These are phyloP conservation scores for Vanderwaltozyma yarrowii DNA, from an alignment of 805 yeast genomes.

Conservation along the genomic window DNA sequence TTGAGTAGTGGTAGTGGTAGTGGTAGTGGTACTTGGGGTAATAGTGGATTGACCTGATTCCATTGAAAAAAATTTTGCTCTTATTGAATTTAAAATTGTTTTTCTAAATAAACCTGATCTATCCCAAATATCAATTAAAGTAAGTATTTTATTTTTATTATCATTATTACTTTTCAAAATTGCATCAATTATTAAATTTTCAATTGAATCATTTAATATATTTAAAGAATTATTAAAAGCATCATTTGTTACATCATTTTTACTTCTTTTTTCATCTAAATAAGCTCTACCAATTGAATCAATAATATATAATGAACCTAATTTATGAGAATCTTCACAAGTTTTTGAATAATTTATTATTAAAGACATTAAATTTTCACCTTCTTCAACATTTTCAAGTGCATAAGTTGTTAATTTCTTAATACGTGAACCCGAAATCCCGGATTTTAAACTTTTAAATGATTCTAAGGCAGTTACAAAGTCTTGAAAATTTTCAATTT, in stretches of 20 bases:
- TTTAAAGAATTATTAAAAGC: constrained; percentile 65
- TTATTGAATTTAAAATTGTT: constrained; percentile 43
- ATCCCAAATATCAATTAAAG: constrained; percentile 88
- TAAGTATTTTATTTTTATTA: constrained; percentile 64
- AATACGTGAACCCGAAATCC: constrained; percentile 93
- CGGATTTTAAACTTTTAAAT: constrained; percentile 54
- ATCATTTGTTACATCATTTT: constrained; percentile 48
- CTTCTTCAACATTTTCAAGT: constrained; percentile 45
- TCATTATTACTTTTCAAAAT: constrained; percentile 44
- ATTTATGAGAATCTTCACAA: constrained; percentile 69
- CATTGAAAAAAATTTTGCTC: constrained; percentile 43
- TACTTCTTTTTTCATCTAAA: constrained; percentile 60
- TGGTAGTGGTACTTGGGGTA: constrained; percentile 13
- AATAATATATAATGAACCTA: constrained; percentile 83
- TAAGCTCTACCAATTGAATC: constrained; percentile 87
- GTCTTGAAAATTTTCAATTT: constrained; percentile 20
- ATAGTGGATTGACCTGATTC: constrained; percentile 30
- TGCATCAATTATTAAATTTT: constrained; percentile 53
- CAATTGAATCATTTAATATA: constrained; percentile 54
- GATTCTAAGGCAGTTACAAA: constrained; percentile 35
- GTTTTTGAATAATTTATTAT: constrained; percentile 45
- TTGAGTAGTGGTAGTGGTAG: constrained; percentile 34
- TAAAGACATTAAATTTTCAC: constrained; percentile 19
- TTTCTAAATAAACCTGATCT: constrained; percentile 68
- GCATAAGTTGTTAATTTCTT: constrained; percentile 75